phyloP scores from a whole-genome alignment of 306 rosid species.

The Spatholobus suberectus region DNA sequence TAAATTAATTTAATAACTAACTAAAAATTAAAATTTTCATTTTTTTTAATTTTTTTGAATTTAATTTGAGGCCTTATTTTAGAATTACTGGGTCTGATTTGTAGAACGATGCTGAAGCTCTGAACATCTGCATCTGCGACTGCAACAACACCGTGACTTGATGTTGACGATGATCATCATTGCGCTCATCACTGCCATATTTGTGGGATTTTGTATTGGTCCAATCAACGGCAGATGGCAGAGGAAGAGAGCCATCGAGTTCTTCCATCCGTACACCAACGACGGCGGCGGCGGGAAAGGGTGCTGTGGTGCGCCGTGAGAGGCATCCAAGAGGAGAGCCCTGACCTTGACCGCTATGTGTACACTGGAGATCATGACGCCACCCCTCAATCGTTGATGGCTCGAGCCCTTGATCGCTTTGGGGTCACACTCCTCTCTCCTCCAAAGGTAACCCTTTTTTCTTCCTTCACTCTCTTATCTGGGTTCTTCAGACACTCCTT shows the following conservation, averaged over 20 bases:
- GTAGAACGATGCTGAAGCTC: background rate
- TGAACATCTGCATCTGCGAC: background rate
- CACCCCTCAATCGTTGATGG: slow-evolving; percentile 66
- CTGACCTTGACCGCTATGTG: slow-evolving; percentile 63
- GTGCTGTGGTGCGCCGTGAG: slow-evolving; percentile 96
- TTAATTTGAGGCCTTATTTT: background rate
- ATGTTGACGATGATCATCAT: slow-evolving; percentile 44
- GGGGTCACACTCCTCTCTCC: slow-evolving; percentile 69
- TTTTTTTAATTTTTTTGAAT: too few species aligned
- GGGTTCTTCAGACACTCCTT: too few species aligned
- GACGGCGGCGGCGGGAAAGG: slow-evolving; percentile 93
- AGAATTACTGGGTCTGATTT: background rate
- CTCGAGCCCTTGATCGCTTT: slow-evolving; percentile 77
- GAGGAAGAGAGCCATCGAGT: slow-evolving; percentile 72
- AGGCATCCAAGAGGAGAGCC: slow-evolving; percentile 75
- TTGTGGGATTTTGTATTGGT: slow-evolving; percentile 39
- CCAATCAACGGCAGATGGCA: slow-evolving; percentile 46
- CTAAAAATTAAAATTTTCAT: too few species aligned
- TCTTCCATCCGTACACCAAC: slow-evolving; percentile 96
- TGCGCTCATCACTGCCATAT: slow-evolving; percentile 47
- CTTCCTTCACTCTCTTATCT: background rate
- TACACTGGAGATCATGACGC: slow-evolving; percentile 95
- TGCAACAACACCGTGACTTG: background rate
- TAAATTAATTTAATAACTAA: too few species aligned
- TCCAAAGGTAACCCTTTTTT: slow-evolving; percentile 56